A percentile compares a stretch with the other conserved stretches of the same genome.
phyloP scores from a whole-genome alignment of 139 green algal species.

The Asterochloris erici region DNA sequence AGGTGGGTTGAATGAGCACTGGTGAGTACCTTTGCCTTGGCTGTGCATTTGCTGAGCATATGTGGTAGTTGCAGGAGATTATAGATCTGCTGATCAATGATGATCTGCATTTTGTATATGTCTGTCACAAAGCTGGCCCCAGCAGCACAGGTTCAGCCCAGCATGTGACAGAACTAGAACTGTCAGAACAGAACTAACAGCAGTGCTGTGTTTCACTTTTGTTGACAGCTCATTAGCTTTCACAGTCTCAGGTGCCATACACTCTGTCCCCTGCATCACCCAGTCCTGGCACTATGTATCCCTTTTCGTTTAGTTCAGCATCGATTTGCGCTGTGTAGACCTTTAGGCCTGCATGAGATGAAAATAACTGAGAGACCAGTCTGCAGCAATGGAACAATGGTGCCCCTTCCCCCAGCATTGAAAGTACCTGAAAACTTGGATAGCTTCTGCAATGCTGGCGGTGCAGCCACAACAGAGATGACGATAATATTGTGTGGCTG shows the following conservation, averaged over 20 bases:
- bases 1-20: too few relatives aligned
- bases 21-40: too few relatives aligned
- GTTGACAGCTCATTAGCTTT: too few relatives aligned
- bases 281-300: constrained; percentile 91
- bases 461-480: constrained; percentile 69
- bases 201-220: too few relatives aligned
- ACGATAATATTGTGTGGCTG: constrained; percentile 72
- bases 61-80: too few relatives aligned
- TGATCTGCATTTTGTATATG: too few relatives aligned
- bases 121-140: too few relatives aligned
- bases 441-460: constrained; percentile 74
- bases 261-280: constrained; percentile 89
- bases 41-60: too few relatives aligned
- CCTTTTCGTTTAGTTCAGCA: constrained; percentile 83
- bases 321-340: constrained; percentile 94
- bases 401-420: background rate
- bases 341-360: constrained; percentile 47
- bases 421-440: constrained; percentile 58
- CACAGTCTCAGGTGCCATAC: constrained; percentile 57
- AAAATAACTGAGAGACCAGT: background rate
- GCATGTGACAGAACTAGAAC: too few relatives aligned
- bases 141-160: too few relatives aligned
- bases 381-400: background rate
- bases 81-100: too few relatives aligned
- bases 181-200: too few relatives aligned